These are phyloP conservation scores for Filosporella fistucella DNA, from an alignment of 495 filamentous ascomycete species.

Conservation along the genomic window DNA sequence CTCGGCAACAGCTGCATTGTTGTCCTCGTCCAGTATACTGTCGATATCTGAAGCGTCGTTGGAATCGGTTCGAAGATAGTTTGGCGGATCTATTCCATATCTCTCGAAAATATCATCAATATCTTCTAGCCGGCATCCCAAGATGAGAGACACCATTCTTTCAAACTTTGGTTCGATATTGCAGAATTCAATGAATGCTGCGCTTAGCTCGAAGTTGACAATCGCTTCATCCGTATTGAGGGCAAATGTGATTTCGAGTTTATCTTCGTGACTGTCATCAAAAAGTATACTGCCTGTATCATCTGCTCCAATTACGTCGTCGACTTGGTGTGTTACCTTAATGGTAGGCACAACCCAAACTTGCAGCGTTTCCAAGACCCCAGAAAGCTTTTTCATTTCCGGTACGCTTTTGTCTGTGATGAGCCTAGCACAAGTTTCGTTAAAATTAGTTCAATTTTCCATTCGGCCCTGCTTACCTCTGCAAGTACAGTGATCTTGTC, in stretches of 20 bases:
- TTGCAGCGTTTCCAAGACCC: too few species aligned
- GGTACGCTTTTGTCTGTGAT: too few species aligned
- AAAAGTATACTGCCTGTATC: conserved; percentile 5
- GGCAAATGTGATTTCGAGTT: neutral
- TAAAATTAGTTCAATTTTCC: too few species aligned
- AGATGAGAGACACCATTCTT: conserved; percentile 7
- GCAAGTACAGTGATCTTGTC: too few species aligned
- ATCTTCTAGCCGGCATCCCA: neutral
- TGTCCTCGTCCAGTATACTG: neutral
- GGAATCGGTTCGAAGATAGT: neutral
- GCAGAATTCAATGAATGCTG: conserved; percentile 4
- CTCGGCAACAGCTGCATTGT: conserved; percentile 4
- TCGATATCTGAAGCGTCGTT: neutral
- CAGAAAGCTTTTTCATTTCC: too few species aligned
- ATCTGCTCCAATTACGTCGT: conserved; percentile 1
- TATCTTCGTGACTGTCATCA: neutral
- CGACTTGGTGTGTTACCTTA: conserved; percentile 4
- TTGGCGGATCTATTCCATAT: conserved; percentile 3
- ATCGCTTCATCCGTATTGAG: neutral
- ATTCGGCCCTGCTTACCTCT: too few species aligned
- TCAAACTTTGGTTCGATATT: conserved; percentile 2
- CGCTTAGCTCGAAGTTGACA: conserved; percentile 7
- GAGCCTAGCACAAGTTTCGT: too few species aligned
- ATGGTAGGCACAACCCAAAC: conserved; percentile 8
- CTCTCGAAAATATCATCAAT: conserved; percentile 4